Percentiles rank a stretch among this genome's conserved stretches.
phyloP scores from a whole-genome alignment of 2,329 filamentous ascomycete species.

The Talaromyces sp. region DNA sequence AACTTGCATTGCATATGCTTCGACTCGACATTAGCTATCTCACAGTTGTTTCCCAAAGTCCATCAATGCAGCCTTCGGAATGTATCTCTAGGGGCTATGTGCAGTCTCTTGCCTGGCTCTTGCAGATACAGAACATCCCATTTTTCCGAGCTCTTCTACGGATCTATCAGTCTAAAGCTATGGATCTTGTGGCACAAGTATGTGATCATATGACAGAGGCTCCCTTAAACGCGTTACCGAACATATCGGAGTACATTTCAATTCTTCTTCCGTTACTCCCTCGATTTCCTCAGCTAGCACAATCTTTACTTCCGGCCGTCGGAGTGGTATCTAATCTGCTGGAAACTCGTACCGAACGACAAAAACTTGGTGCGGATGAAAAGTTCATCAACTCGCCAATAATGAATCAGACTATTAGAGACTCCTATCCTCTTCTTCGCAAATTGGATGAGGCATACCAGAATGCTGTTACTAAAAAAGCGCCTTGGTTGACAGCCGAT shows the following conservation, averaged over 20 bases:
- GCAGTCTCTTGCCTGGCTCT: slow-evolving; percentile 32
- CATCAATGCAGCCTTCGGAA: slow-evolving; percentile 28
- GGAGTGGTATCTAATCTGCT: slow-evolving; percentile 27
- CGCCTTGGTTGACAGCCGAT: slow-evolving; percentile 42
- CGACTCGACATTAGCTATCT: slow-evolving; percentile 39
- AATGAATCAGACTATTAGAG: slow-evolving; percentile 22
- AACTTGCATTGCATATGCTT: slow-evolving; percentile 41
- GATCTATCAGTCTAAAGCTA: slow-evolving; percentile 28
- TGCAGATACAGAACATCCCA: slow-evolving; percentile 35
- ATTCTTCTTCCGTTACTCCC: slow-evolving; percentile 29
- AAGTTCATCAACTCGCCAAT: slow-evolving; percentile 21
- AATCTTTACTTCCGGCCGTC: slow-evolving; percentile 25
- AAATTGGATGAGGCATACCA: slow-evolving; percentile 38
- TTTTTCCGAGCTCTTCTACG: slow-evolving; percentile 36
- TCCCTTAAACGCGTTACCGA: slow-evolving; percentile 27
- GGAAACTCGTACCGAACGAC: slow-evolving; percentile 31
- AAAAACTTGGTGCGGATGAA: slow-evolving; percentile 24
- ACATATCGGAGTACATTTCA: slow-evolving; percentile 30
- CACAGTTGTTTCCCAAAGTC: slow-evolving; percentile 27
- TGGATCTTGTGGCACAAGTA: slow-evolving; percentile 29
- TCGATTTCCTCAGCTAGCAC: slow-evolving; percentile 28
- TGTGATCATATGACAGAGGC: slow-evolving; percentile 28
- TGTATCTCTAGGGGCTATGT: slow-evolving; percentile 36
- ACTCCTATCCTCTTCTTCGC: slow-evolving; percentile 30
- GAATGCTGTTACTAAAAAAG: slow-evolving; percentile 40